Base-by-base conservation (phyloP, 306 rosid genomes). In the Albizia julibrissin region DNA sequence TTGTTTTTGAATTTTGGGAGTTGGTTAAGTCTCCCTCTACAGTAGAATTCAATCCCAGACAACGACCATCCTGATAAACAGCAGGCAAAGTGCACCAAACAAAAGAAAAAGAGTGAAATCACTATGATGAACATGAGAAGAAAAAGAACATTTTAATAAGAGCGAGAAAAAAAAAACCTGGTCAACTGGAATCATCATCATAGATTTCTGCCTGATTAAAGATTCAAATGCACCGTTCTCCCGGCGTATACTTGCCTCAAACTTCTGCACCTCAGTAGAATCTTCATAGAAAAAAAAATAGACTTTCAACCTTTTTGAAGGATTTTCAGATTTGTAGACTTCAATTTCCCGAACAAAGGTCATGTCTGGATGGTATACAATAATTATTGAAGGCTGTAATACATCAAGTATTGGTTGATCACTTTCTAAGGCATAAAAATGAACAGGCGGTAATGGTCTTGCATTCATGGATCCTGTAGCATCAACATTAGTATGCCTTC, bases 141-240 rank as follows among this genome's bases (percentile, higher is more conserved):
- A 78, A 81, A 81, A 58, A 22, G 59, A 62, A 65, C 76, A 78
- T 29, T 13, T 26, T 34, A 18, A 37, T 34, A 31, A 47, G 68
- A 64, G 12, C 66, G 42, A 22, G n/a, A 56, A 72, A 61, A 82
- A 85, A 93, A 66, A 82, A 85, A 93, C 99, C 99, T 89, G 99
- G 81, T 95, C 95, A 83, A 90, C 91, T 66, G 98, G 96, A 84
- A 95, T 92, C 90, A 93, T 93, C 99, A 95, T 95, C 91, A 92
- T 83, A 79, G 98, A 95, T 84, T 95, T 95, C 88, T 93, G 99
- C 86, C 99, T 87, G 74, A 93, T 95, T 83, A 95, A 86, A 84
- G 99, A 95, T 91, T 95, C 99, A 86, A 95, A 95, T 62, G 98
- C 99, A 61, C 92, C 95, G 83, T 95, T 95, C 87, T 95, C 99